Percentiles rank a stretch among this genome's conserved stretches.
phyloP scores from a whole-genome alignment of 2,329 filamentous ascomycete species.

The Talaromyces islandicus region DNA sequence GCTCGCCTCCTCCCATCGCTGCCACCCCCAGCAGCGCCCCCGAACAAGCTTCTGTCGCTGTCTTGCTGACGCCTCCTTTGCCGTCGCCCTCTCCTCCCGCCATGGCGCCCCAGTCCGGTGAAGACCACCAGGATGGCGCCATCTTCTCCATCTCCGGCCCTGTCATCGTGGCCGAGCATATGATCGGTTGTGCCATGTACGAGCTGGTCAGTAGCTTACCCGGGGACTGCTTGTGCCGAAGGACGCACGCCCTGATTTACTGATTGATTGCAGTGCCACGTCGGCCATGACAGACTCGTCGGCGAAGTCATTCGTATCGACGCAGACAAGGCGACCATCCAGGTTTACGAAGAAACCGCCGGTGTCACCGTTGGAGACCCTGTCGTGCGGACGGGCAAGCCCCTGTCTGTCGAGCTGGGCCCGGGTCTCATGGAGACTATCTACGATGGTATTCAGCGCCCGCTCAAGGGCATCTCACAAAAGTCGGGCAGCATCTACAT shows the following conservation, averaged over 20 bases:
- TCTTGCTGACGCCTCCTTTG: conserved; percentile 1
- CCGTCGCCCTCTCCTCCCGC: conserved; percentile 17
- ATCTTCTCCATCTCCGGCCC: conserved; percentile 74
- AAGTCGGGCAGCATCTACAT: conserved; percentile 90
- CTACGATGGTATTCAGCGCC: conserved; percentile 98
- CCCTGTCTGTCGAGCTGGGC: conserved; percentile 92
- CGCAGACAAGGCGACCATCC: conserved; percentile 90
- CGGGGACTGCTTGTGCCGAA: too few relatives aligned
- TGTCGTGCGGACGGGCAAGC: conserved; percentile 84
- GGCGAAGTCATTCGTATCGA: conserved; percentile 98
- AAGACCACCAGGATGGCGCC: conserved; percentile 54
- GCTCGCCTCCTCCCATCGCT: conserved; percentile 24
- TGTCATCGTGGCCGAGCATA: conserved; percentile 94
- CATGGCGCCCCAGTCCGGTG: conserved; percentile 43
- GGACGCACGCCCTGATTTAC: not conserved
- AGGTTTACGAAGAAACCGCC: conserved; percentile 98
- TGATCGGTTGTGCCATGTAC: conserved; percentile 99
- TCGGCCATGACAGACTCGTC: conserved; percentile 85
- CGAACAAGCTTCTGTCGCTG: conserved; percentile 15
- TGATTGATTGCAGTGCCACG: conserved; percentile 61
- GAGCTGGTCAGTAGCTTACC: conserved; percentile 64
- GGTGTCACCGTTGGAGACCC: conserved; percentile 95
- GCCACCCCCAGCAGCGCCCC: conserved; percentile 37
- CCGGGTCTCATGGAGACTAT: conserved; percentile 98
- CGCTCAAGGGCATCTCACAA: conserved; percentile 76